These are phyloP conservation scores for Gaertneriomyces semiglobifer DNA, from an alignment of 192 early-diverging fungal genomes.

Conservation along the genomic window DNA sequence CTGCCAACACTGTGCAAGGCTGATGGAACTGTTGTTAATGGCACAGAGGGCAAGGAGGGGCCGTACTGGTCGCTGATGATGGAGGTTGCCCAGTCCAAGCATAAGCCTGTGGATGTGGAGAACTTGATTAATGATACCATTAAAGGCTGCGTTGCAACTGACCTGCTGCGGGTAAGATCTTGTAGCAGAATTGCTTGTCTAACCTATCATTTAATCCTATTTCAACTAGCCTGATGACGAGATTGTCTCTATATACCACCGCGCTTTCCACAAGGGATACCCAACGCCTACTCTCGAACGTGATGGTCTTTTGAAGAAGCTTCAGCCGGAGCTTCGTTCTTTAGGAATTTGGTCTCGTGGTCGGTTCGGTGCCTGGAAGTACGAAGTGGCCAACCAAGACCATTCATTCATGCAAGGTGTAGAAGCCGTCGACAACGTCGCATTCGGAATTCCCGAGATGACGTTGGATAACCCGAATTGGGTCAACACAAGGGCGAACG, in stretches of 20 bases:
- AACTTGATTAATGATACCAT: slow-evolving; percentile 31
- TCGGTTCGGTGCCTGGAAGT: slow-evolving; percentile 39
- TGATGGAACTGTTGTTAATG: slow-evolving; percentile 1
- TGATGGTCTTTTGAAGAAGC: slow-evolving; percentile 18
- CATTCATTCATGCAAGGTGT: slow-evolving; percentile 41
- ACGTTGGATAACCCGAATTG: slow-evolving; percentile 30
- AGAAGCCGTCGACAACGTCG: slow-evolving; percentile 32
- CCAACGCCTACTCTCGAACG: slow-evolving; percentile 35
- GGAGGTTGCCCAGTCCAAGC: slow-evolving; percentile 33
- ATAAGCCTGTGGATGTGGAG: slow-evolving; percentile 31
- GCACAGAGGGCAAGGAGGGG: slow-evolving; percentile 15
- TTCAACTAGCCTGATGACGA: slow-evolving; percentile 29
- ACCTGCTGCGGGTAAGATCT: slow-evolving; percentile 15
- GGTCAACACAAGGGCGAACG: slow-evolving; percentile 33
- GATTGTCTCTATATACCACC: slow-evolving; percentile 36
- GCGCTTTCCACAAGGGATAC: slow-evolving; percentile 33
- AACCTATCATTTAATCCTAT: slow-evolving; percentile 13
- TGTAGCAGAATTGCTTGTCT: neutral
- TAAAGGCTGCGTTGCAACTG: slow-evolving; percentile 35
- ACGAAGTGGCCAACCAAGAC: slow-evolving; percentile 40
- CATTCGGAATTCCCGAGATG: slow-evolving; percentile 37
- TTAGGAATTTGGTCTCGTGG: slow-evolving; percentile 34
- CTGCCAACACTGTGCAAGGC: slow-evolving; percentile 30
- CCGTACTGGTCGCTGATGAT: slow-evolving; percentile 42
- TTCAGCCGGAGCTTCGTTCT: slow-evolving; percentile 27